A percentile compares a stretch with the other conserved stretches of the same genome.
Conservation (phyloP, 2,329 filamentous ascomycete species). For the Claviceps paspali region DNA sequence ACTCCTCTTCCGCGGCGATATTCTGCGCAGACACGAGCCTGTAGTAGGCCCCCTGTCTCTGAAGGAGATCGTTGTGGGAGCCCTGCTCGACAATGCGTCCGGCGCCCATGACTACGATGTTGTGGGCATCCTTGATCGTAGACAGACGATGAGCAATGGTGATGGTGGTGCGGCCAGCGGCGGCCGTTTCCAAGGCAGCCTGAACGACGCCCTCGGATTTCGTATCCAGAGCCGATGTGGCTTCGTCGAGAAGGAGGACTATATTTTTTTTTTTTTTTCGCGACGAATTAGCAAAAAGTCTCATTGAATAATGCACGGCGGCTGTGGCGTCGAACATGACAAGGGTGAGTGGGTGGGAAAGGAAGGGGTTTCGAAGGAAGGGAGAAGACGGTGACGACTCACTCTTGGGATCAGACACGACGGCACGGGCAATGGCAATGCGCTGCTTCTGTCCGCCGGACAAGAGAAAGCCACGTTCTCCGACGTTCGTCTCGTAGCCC, state of each 20-base stretch:
- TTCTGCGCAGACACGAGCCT: conserved; percentile 80
- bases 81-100: conserved; percentile 89
- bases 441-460: conserved; percentile 95
- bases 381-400: too few relatives aligned
- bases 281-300: neutral
- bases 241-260: conserved; percentile 83
- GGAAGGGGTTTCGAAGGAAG: too few relatives aligned
- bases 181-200: conserved; percentile 74
- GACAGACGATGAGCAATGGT: conserved; percentile 91
- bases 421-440: conserved; percentile 81
- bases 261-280: too few relatives aligned
- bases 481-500: conserved; percentile 87
- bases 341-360: too few relatives aligned
- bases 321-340: too few relatives aligned
- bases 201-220: conserved; percentile 92
- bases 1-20: conserved; percentile 48
- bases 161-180: conserved; percentile 81
- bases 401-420: conserved; percentile 79
- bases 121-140: conserved; percentile 86
- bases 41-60: conserved; percentile 57
- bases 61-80: conserved; percentile 66
- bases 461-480: conserved; percentile 80
- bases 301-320: too few relatives aligned
- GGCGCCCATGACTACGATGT: conserved; percentile 83
- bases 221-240: conserved; percentile 84